Evolutionary conservation across 208 protist species (phyloP).

Genomic region (Trypanosoma cruzi): DNA sequence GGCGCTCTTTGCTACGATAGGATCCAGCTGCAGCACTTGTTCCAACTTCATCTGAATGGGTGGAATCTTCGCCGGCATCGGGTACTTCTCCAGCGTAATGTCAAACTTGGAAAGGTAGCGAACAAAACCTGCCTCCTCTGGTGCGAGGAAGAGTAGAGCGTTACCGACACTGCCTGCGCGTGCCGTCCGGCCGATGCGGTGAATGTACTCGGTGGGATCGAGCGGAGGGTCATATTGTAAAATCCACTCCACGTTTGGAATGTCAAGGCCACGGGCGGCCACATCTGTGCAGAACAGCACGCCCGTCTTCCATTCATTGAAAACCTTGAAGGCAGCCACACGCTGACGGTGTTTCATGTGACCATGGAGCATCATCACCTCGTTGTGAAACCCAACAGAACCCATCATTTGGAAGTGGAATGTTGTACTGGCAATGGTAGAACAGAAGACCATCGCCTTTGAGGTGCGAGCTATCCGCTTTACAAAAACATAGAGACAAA

Average conservation of each 20-base stretch:
- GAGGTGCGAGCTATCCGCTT: slow-evolving; percentile 96
- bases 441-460: slow-evolving; percentile 98
- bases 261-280: slow-evolving; percentile 95
- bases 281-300: slow-evolving; percentile 97
- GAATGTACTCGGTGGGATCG: slow-evolving; percentile 96
- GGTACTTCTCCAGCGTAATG: slow-evolving; percentile 77
- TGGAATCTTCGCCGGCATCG: slow-evolving; percentile 70
- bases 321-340: slow-evolving; percentile 89
- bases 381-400: slow-evolving; percentile 98
- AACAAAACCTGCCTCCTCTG: slow-evolving; percentile 90
- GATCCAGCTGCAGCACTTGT: slow-evolving; percentile 88
- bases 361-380: slow-evolving; percentile 96
- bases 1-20: slow-evolving; percentile 90
- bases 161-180: slow-evolving; percentile 93
- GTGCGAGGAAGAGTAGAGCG: slow-evolving; percentile 94
- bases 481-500: slow-evolving; percentile 96
- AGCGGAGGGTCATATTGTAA: slow-evolving; percentile 98
- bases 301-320: slow-evolving; percentile 80
- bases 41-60: slow-evolving; percentile 85
- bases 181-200: slow-evolving; percentile 96
- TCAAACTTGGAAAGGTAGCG: slow-evolving; percentile 85
- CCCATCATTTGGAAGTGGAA: slow-evolving; percentile 99
- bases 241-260: slow-evolving; percentile 97
- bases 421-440: slow-evolving; percentile 96
- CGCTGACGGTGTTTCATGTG: slow-evolving; percentile 96